Base-by-base conservation (phyloP, 139 green algal genomes). In the Trebouxia sp. region DNA sequence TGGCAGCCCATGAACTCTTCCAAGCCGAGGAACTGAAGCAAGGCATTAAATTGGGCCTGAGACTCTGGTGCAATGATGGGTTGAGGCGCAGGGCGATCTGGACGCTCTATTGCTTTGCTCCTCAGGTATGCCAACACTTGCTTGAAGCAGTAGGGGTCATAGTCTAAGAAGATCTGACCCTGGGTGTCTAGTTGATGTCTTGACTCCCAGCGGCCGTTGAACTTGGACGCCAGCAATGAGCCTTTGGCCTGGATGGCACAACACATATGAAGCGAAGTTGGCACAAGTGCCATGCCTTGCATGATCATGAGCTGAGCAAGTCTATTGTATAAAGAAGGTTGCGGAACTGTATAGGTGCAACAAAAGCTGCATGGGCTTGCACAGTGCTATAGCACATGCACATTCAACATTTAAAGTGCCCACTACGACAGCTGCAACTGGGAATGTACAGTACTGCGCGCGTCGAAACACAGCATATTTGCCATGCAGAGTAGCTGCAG, bases 191-290 rank as follows among this genome's bases (percentile, higher is more conserved):
- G n/a, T n/a, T 72, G 62, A 8, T 72, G 62, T 15, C 37, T 72
- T 37, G 37, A 17, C 14, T 72, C 62, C 62, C 62, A 72, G 12
- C 62, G 62, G 8, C 62, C 62, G 28, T 72, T 72, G 62, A 72
- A 72, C 62, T 72, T 72, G 42, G 62, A 43, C 28, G 62, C 62
- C 1, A 72, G 32, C 62, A 72, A 72, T 20, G 62, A 72, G 35
- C 35, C 62, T 72, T 72, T 72, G 35, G 62, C 62, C 62, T 72
- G 62, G n/a, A n/a, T n/a, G n/a, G n/a, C n/a, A n/a, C n/a, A n/a
- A n/a, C n/a, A n/a, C n/a, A n/a, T n/a, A n/a, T n/a, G n/a, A n/a
- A n/a, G n/a, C n/a, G n/a, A n/a, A n/a, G n/a, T n/a, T n/a, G n/a
- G n/a, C n/a, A n/a, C n/a, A n/a, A n/a, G n/a, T n/a, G n/a, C n/a